Conservation (phyloP, 768 basidiomycete species). For the Lactarius hengduanensis region DNA sequence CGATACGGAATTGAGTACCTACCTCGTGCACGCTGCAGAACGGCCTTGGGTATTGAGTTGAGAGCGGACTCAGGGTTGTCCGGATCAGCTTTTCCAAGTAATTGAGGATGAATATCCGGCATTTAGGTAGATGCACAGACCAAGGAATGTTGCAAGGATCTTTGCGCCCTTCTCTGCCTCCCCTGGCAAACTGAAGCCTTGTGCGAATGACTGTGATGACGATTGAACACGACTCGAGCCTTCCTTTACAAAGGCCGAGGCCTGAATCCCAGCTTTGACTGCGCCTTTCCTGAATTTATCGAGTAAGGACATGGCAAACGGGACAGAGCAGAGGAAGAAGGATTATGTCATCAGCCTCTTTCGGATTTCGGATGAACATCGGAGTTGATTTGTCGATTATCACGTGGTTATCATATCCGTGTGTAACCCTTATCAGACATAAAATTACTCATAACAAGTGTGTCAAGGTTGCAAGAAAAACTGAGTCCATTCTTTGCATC, state of each 20-base stretch:
- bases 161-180: slow-evolving; percentile 94
- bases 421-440: too few relatives aligned
- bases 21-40: slow-evolving; percentile 89
- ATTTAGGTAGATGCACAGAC: slow-evolving; percentile 41
- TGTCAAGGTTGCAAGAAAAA: too few relatives aligned
- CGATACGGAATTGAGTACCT: slow-evolving; percentile 22
- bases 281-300: slow-evolving; percentile 82
- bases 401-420: too few relatives aligned
- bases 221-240: slow-evolving; percentile 67
- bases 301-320: slow-evolving; percentile 52
- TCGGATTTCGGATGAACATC: too few relatives aligned
- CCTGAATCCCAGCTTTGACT: slow-evolving; percentile 78
- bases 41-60: slow-evolving; percentile 91
- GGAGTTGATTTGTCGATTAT: too few relatives aligned
- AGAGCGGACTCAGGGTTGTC: slow-evolving; percentile 84
- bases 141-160: slow-evolving; percentile 89
- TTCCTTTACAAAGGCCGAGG: slow-evolving; percentile 68
- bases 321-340: too few relatives aligned
- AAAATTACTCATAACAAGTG: too few relatives aligned
- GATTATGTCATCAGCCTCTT: too few relatives aligned
- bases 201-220: slow-evolving; percentile 75
- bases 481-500: too few relatives aligned
- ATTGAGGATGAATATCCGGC: background rate
- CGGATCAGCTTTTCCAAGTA: slow-evolving; percentile 66
- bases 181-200: slow-evolving; percentile 85